Percentiles rank a stretch among this genome's conserved stretches.
phyloP scores from a whole-genome alignment of 176 grass and related monocot species.

The Microstegium vimineum region DNA sequence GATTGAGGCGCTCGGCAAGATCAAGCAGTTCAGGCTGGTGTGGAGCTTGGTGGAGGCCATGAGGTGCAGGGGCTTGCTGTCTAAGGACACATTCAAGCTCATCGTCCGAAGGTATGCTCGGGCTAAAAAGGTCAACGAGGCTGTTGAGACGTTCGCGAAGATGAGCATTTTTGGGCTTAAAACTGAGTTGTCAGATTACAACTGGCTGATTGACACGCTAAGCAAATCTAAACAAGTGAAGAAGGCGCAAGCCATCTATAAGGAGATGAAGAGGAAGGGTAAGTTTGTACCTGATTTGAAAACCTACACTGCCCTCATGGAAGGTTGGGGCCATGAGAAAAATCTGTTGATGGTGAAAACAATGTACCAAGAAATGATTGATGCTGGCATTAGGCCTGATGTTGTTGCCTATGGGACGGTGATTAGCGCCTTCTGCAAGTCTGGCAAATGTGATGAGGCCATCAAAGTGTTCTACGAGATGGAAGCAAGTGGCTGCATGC shows the following conservation, averaged over 20 bases:
- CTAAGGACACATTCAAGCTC: slow-evolving; percentile 59
- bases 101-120: slow-evolving; percentile 55
- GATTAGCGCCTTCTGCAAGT: slow-evolving; percentile 67
- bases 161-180: slow-evolving; percentile 48
- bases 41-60: slow-evolving; percentile 68
- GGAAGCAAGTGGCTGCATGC: slow-evolving; percentile 49
- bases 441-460: slow-evolving; percentile 57
- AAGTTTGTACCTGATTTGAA: slow-evolving; percentile 45
- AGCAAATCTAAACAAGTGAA: slow-evolving; percentile 65
- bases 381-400: slow-evolving; percentile 55
- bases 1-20: slow-evolving; percentile 77
- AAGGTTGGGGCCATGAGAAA: slow-evolving; percentile 42
- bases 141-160: slow-evolving; percentile 59
- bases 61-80: slow-evolving; percentile 39
- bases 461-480: slow-evolving; percentile 62
- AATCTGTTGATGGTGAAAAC: slow-evolving; percentile 40
- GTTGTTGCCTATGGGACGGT: slow-evolving; percentile 51
- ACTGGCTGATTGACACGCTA: slow-evolving; percentile 54
- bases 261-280: slow-evolving; percentile 58
- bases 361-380: slow-evolving; percentile 57
- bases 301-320: slow-evolving; percentile 46
- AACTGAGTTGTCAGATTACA: slow-evolving; percentile 55
- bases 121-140: slow-evolving; percentile 48
- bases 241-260: slow-evolving; percentile 52
- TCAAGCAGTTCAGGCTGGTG: slow-evolving; percentile 63